Conservation (phyloP, 1,139 yeast genomes). For the Saccharomyces uvarum region DNA sequence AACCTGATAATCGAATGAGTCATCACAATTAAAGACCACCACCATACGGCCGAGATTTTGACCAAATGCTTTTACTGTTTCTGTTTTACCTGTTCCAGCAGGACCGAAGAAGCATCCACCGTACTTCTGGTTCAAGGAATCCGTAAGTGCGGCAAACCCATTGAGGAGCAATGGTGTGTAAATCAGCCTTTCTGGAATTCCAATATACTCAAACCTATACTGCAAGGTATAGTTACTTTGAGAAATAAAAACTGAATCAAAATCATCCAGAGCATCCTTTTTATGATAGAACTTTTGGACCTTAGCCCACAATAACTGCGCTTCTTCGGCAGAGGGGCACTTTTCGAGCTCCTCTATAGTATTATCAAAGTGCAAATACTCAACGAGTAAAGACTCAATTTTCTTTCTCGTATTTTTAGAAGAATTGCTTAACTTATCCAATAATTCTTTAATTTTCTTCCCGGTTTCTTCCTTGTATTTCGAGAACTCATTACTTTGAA, state of each 20-base stretch:
- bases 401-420: slow-evolving; percentile 34
- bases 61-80: slow-evolving; percentile 80
- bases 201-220: slow-evolving; percentile 82
- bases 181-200: slow-evolving; percentile 67
- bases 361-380: slow-evolving; percentile 55
- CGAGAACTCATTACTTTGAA: slow-evolving; percentile 7
- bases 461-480: slow-evolving; percentile 3
- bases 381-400: slow-evolving; percentile 56
- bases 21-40: slow-evolving; percentile 85
- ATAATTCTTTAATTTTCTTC: neutral
- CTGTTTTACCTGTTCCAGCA: slow-evolving; percentile 97
- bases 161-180: slow-evolving; percentile 65
- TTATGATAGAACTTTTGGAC: slow-evolving; percentile 48
- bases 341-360: slow-evolving; percentile 31
- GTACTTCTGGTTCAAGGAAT: slow-evolving; percentile 60
- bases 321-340: slow-evolving; percentile 11
- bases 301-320: slow-evolving; percentile 42
- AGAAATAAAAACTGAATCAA: slow-evolving; percentile 38
- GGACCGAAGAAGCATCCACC: slow-evolving; percentile 98
- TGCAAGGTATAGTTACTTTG: slow-evolving; percentile 47
- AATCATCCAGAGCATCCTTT: slow-evolving; percentile 21
- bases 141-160: slow-evolving; percentile 63
- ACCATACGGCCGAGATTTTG: slow-evolving; percentile 74
- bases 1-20: slow-evolving; percentile 73
- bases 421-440: neutral